Percentiles rank a stretch among this genome's conserved stretches.
Conservation (phyloP, 2,329 filamentous ascomycete genomes). For the Aspergillus sp. region DNA sequence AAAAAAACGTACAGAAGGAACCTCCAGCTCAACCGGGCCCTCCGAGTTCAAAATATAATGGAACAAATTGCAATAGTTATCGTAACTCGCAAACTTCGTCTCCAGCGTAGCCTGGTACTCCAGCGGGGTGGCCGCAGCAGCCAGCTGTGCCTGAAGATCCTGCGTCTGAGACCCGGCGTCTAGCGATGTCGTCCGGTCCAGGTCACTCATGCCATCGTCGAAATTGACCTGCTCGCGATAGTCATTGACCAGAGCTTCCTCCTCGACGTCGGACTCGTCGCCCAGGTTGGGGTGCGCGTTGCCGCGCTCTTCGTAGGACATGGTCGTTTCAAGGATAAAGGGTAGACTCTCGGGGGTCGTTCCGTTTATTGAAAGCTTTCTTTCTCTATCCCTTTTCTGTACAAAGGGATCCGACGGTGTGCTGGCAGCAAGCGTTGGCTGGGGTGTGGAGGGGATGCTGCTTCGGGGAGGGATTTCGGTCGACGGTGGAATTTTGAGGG, state of each 20-base stretch:
- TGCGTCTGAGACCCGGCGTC: slow-evolving; percentile 68
- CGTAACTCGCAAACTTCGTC: slow-evolving; percentile 97
- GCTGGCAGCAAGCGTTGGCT: slow-evolving; percentile 10
- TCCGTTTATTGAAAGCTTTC: too few relatives aligned
- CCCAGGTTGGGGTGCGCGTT: slow-evolving; percentile 42
- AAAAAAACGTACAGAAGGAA: slow-evolving; percentile 67
- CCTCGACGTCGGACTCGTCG: slow-evolving; percentile 89
- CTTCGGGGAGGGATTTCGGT: slow-evolving; percentile 17
- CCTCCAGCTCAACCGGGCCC: slow-evolving; percentile 94
- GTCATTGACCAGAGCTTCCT: slow-evolving; percentile 91
- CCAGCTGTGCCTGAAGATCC: slow-evolving; percentile 87
- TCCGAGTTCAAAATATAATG: slow-evolving; percentile 99
- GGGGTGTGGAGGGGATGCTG: slow-evolving; percentile 16
- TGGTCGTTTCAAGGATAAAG: slow-evolving; percentile 15
- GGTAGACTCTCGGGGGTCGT: not conserved
- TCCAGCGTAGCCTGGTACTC: slow-evolving; percentile 94
- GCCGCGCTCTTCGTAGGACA: slow-evolving; percentile 40
- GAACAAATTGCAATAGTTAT: slow-evolving; percentile 98
- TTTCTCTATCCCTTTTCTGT: too few relatives aligned
- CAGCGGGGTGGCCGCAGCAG: slow-evolving; percentile 84
- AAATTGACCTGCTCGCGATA: slow-evolving; percentile 96
- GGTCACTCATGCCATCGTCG: slow-evolving; percentile 73
- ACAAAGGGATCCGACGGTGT: slow-evolving; percentile 8
- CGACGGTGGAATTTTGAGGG: slow-evolving; percentile 38
- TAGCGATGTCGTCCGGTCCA: slow-evolving; percentile 65